A percentile compares a stretch with the other conserved stretches of the same genome.
Conservation (phyloP, 768 basidiomycete genomes). For the Suillus paluster region DNA sequence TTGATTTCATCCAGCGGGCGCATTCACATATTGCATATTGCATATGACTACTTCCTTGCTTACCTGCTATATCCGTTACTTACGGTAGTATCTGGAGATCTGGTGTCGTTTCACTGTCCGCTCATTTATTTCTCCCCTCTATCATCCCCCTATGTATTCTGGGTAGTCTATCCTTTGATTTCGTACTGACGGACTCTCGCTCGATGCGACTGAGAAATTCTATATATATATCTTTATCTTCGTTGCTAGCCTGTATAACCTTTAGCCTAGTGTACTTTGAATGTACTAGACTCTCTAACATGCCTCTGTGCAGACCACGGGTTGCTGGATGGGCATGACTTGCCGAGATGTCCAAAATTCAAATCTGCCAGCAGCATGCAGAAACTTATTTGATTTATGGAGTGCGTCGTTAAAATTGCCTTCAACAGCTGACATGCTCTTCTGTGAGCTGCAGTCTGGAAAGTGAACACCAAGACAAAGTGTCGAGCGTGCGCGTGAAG, state of each 20-base stretch:
- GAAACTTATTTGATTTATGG: neutral
- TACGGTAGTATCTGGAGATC: neutral
- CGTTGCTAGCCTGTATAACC: neutral
- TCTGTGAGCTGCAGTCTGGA: neutral
- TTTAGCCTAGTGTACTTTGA: too few species aligned
- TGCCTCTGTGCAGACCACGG: too few species aligned
- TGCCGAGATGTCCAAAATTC: neutral
- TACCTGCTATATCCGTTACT: neutral
- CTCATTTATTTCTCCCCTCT: neutral
- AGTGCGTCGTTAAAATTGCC: neutral
- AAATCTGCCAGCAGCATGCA: neutral
- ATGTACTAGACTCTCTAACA: neutral
- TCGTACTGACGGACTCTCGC: neutral
- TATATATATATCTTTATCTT: neutral
- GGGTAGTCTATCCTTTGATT: neutral
- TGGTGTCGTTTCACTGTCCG: conserved; percentile 2
- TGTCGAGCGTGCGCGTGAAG: neutral
- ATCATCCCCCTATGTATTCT: neutral
- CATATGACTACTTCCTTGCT: neutral
- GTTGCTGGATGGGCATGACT: too few species aligned
- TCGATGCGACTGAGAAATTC: neutral
- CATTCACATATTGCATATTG: neutral
- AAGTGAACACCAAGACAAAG: neutral
- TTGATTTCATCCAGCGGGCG: conserved; percentile 1
- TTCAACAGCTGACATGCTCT: neutral